Percentiles rank a stretch among this genome's conserved stretches.
Evolutionary conservation across 768 basidiomycete species (phyloP).

Genomic region (Hypsizygus marmoreus): DNA sequence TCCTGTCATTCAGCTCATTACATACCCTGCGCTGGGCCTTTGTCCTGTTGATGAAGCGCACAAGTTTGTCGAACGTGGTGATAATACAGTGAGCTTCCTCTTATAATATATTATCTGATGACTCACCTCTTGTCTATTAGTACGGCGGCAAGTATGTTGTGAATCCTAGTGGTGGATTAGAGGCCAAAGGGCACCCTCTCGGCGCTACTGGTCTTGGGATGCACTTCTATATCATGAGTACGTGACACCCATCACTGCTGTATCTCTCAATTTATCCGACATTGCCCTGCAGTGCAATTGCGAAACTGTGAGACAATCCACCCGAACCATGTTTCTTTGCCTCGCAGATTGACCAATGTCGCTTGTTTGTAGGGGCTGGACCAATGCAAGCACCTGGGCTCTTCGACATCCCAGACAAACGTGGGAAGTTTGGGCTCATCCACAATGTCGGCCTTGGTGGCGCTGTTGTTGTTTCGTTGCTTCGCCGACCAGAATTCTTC

Average conservation of each 20-base stretch:
- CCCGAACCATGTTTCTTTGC: not conserved
- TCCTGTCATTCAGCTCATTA: conserved; percentile 56
- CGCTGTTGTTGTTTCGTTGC: conserved; percentile 73
- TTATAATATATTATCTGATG: not conserved
- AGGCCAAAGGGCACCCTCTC: conserved; percentile 88
- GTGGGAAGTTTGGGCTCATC: conserved; percentile 78
- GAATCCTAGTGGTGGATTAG: conserved; percentile 83
- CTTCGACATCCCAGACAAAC: conserved; percentile 60
- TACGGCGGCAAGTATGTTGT: conserved; percentile 85
- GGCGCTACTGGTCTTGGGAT: conserved; percentile 84
- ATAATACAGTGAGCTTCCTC: conserved; percentile 74
- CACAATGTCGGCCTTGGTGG: conserved; percentile 87
- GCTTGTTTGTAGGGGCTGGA: conserved; percentile 63
- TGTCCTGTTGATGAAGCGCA: conserved; percentile 68
- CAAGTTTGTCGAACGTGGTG: conserved; percentile 70
- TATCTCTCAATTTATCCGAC: conserved; percentile 6
- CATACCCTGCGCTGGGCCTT: conserved; percentile 79
- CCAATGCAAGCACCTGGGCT: conserved; percentile 80
- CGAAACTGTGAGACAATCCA: conserved; percentile 54
- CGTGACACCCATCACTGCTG: conserved; percentile 20
- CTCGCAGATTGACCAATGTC: too few species aligned
- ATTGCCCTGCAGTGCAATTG: conserved; percentile 65
- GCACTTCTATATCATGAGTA: conserved; percentile 86
- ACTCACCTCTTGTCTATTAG: conserved; percentile 33
- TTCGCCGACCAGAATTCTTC: conserved; percentile 80